A percentile compares a stretch with the other conserved stretches of the same genome.
These are phyloP conservation scores for Stephanodiscus minutulus DNA, from an alignment of 108 stramenopile genomes.

Conservation along the genomic window DNA sequence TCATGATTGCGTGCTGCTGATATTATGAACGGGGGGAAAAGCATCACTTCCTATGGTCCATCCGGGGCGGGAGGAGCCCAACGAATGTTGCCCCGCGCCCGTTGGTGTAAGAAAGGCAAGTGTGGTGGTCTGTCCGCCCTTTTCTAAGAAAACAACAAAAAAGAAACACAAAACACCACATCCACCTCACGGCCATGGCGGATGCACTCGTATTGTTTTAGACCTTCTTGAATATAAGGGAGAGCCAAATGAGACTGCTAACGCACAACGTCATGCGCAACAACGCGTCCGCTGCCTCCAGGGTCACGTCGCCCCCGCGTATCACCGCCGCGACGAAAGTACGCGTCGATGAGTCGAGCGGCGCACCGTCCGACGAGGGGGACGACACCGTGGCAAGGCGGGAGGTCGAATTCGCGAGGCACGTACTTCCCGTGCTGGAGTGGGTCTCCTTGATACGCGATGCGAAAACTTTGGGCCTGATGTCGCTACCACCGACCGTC, in stretches of 20 bases:
- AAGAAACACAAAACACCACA: no score
- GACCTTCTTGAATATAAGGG: no score
- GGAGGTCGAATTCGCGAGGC: slow-evolving; percentile 78
- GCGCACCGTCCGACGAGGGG: slow-evolving; percentile 17
- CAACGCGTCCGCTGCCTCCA: slow-evolving; percentile 76
- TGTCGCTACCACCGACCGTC: slow-evolving; percentile 71
- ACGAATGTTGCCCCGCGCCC: no score
- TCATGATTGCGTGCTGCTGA: no score
- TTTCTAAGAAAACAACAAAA: no score
- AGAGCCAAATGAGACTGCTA: slow-evolving; percentile 72
- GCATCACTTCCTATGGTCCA: no score
- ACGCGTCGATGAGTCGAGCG: slow-evolving; percentile 69
- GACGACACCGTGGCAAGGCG: slow-evolving; percentile 36
- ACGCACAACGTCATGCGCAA: slow-evolving; percentile 91
- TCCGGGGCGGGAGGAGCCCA: no score
- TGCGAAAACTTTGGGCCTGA: slow-evolving; percentile 76
- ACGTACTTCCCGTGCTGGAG: slow-evolving; percentile 63
- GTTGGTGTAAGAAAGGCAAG: no score
- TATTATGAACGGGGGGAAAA: no score
- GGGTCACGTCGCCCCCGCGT: slow-evolving; percentile 65
- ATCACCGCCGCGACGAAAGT: slow-evolving; percentile 83
- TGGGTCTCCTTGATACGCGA: slow-evolving; percentile 76
- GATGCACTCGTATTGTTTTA: no score
- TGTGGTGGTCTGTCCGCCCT: no score
- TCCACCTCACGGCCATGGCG: no score